Percentiles rank a stretch among this genome's conserved stretches.
These are phyloP conservation scores for Pistacia integerrima DNA, from an alignment of 345 rosid species.

Conservation along the genomic window DNA sequence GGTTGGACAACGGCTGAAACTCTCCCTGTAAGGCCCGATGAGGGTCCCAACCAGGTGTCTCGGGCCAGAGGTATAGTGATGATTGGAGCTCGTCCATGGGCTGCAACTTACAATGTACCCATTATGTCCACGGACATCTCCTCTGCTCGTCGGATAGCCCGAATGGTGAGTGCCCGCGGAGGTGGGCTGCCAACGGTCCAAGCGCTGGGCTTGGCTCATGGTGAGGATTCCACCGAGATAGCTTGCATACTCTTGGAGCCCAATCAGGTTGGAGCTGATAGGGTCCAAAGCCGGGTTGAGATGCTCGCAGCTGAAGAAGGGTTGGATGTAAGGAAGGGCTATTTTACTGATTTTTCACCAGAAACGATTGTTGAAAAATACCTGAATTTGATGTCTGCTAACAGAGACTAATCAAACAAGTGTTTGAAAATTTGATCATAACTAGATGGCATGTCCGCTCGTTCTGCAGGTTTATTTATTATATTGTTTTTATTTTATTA, in stretches of 20 bases:
- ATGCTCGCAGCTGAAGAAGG: constrained; percentile 55
- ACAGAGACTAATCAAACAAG: constrained; percentile 20
- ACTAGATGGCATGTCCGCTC: no score
- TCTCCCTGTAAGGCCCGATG: constrained; percentile 43
- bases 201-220: constrained; percentile 49
- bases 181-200: constrained; percentile 68
- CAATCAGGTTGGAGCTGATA: constrained; percentile 54
- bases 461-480: no score
- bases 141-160: constrained; percentile 41
- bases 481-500: no score
- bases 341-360: constrained; percentile 57
- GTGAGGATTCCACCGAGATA: constrained; percentile 51
- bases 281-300: constrained; percentile 56
- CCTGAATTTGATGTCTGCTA: constrained; percentile 32
- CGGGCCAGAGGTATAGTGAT: constrained; percentile 43
- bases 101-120: constrained; percentile 48
- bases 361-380: constrained; percentile 56
- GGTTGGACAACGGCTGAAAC: constrained; percentile 42
- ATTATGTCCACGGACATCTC: constrained; percentile 48
- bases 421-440: background rate
- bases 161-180: constrained; percentile 63
- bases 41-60: constrained; percentile 46
- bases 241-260: constrained; percentile 72
- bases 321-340: constrained; percentile 58
- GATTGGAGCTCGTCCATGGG: constrained; percentile 64